phyloP scores from a whole-genome alignment of 768 basidiomycete genomes.

The Podaxis carcinomalis region DNA sequence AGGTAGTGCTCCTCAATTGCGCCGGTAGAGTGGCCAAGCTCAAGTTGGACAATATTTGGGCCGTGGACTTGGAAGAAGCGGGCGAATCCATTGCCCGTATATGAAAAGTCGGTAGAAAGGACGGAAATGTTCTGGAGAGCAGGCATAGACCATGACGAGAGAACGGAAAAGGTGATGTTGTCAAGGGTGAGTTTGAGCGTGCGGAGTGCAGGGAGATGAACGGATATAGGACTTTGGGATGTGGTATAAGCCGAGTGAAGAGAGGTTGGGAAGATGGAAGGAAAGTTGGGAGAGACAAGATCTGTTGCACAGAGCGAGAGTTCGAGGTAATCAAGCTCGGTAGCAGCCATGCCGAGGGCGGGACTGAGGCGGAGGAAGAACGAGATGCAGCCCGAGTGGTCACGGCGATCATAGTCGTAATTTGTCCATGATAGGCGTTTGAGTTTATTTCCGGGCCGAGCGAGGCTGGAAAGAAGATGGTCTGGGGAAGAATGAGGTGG shows the following conservation, averaged over 20 bases:
- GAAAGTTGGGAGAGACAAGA: slow-evolving; percentile 24
- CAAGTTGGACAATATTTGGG: slow-evolving; percentile 54
- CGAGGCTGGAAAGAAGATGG: slow-evolving; percentile 57
- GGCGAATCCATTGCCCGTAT: slow-evolving; percentile 61
- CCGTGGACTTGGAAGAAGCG: slow-evolving; percentile 68
- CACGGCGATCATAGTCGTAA: slow-evolving; percentile 41
- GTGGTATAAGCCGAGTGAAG: slow-evolving; percentile 21
- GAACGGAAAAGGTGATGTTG: slow-evolving; percentile 64
- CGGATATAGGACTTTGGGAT: slow-evolving; percentile 21
- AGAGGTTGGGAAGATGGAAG: slow-evolving; percentile 7
- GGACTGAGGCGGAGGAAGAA: slow-evolving; percentile 52
- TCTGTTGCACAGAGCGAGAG: slow-evolving; percentile 54
- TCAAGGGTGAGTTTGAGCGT: slow-evolving; percentile 70
- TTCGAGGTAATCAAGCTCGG: slow-evolving; percentile 63
- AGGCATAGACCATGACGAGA: slow-evolving; percentile 67
- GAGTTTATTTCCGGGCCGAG: slow-evolving; percentile 46
- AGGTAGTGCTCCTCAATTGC: slow-evolving; percentile 66
- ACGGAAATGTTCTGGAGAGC: slow-evolving; percentile 59
- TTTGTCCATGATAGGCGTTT: slow-evolving; percentile 67
- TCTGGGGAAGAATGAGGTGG: slow-evolving; percentile 16
- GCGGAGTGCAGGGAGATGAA: slow-evolving; percentile 57
- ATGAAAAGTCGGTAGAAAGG: slow-evolving; percentile 66
- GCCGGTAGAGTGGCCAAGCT: slow-evolving; percentile 68
- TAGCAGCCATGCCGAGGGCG: slow-evolving; percentile 46
- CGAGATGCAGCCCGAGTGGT: slow-evolving; percentile 37